Evolutionary conservation across 139 green algal species (phyloP).

Genomic region (Chlamydomonas sp.): DNA sequence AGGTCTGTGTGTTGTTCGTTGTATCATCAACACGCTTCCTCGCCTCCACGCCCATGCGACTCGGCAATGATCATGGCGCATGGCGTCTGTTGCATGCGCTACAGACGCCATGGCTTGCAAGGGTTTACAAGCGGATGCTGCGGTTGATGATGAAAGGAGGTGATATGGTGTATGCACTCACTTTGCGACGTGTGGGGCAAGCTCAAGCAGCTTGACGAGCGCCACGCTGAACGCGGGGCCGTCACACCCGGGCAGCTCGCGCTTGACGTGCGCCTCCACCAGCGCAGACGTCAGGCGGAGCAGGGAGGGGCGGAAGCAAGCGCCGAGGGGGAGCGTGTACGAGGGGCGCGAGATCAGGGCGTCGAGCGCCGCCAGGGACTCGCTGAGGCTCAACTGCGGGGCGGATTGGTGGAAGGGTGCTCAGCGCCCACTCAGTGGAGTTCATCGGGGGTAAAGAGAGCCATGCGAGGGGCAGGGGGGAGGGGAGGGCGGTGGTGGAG

Average conservation of each 20-base stretch:
- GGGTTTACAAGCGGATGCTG: background rate
- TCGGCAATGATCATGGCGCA: too few species aligned
- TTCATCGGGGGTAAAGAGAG: too few species aligned
- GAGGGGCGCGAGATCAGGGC: constrained; percentile 3
- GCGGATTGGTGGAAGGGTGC: background rate
- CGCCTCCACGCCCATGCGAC: too few species aligned
- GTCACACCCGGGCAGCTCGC: background rate
- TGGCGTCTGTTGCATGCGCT: too few species aligned
- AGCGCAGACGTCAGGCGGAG: constrained; percentile 16
- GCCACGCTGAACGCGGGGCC: constrained; percentile 22
- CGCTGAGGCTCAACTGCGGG: constrained; percentile 8
- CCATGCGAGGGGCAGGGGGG: too few species aligned
- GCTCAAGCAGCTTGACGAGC: constrained; percentile 30
- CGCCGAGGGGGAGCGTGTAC: constrained; percentile 15
- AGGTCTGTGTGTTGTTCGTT: too few species aligned
- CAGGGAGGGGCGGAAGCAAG: constrained; percentile 17
- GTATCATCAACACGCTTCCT: too few species aligned
- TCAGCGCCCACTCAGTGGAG: too few species aligned
- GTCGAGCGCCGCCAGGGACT: constrained; percentile 6
- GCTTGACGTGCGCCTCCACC: constrained; percentile 10
- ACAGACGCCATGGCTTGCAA: too few species aligned
- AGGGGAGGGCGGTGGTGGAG: background rate
- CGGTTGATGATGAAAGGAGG: background rate
- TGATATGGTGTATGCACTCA: constrained; percentile 6
- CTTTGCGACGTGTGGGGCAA: constrained; percentile 44